These are phyloP conservation scores for Aureobasidium leucospermi DNA, from an alignment of 2,329 filamentous ascomycete genomes.

Conservation along the genomic window DNA sequence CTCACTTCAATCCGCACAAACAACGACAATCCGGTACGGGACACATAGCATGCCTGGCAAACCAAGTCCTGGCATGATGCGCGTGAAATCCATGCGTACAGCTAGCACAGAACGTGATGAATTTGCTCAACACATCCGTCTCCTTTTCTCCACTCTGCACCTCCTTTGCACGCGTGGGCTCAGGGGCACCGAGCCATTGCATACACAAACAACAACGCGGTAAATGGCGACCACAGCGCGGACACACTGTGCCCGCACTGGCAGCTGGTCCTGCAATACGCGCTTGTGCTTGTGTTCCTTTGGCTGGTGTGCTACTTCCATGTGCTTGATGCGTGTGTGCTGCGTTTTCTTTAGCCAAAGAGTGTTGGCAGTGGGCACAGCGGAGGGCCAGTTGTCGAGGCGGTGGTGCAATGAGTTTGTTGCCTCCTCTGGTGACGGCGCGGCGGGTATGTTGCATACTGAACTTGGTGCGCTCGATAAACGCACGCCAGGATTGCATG, in stretches of 20 bases:
- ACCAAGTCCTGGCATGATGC: constrained; percentile 57
- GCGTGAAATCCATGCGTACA: constrained; percentile 60
- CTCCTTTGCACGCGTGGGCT: constrained; percentile 38
- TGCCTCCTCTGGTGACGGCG: constrained; percentile 55
- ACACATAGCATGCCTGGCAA: constrained; percentile 46
- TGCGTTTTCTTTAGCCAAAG: constrained; percentile 39
- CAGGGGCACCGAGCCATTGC: constrained; percentile 53
- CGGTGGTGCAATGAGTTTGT: constrained; percentile 56
- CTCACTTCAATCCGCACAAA: constrained; percentile 36
- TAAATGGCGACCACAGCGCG: constrained; percentile 55
- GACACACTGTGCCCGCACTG: constrained; percentile 46
- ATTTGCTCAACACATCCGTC: constrained; percentile 44
- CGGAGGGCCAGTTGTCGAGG: constrained; percentile 65
- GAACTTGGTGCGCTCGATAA: constrained; percentile 69
- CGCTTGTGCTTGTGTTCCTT: constrained; percentile 20
- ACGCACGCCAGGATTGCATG: constrained; percentile 63
- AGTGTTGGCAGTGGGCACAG: constrained; percentile 64
- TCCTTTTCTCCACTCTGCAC: constrained; percentile 23
- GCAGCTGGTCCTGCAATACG: constrained; percentile 22
- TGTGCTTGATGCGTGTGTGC: not conserved
- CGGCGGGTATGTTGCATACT: constrained; percentile 67
- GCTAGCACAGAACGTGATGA: constrained; percentile 54
- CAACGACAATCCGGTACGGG: constrained; percentile 50
- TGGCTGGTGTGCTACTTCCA: constrained; percentile 20
- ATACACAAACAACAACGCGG: constrained; percentile 57